Evolutionary conservation across 2,329 filamentous ascomycete genomes (phyloP), one percentile per base, ranked within the genome.

Genomic region (Aspergillus sp.): DNA sequence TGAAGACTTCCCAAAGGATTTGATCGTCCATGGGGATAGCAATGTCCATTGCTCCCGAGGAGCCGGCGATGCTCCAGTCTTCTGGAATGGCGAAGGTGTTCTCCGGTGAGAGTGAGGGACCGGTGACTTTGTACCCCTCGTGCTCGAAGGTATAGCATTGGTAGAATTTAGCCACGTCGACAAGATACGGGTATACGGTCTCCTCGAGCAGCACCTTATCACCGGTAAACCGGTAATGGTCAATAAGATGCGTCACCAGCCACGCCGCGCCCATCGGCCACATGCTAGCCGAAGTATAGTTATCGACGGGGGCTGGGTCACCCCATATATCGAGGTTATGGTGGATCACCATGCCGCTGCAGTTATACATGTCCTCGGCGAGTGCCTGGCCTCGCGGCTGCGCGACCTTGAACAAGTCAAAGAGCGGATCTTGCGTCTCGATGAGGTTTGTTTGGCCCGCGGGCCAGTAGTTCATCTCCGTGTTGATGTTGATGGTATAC

Each of bases 201-300:
- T 57, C 41, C 5, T 15, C n/a, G 41, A 57, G 55, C 27, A 57
- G 43, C 11, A 4, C 8, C 33, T 51, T 52, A 19, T 57, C 33
- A 8, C 47, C 47, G 4, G 55, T 52, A 41, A 57, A 57, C 14
- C 24, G 55, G 37, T 57, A 57, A 19, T 57, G 48, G 4, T 57
- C 55, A 11, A 52, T 52, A 9, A 57, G 15, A 9, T 57, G 48
- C 14, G 39, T 45, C 12, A 41, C 35, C 8, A 57, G 31, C 48
- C 55, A 57, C 3, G 55, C 47, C 7, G 47, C 55, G 2, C 55
- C 55, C 55, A 56, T 56, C 8, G 55, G 48, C 55, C 55, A 56
- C 47, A 56, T 56, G 27, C 37, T 52, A 5, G 47, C 52, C 7
- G 55, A 41, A 23, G 55, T 56, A 15, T 52, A 47, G 41, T 52